Base-by-base conservation (phyloP, 257 asterid species). In the Fraxinus pennsylvanica region DNA sequence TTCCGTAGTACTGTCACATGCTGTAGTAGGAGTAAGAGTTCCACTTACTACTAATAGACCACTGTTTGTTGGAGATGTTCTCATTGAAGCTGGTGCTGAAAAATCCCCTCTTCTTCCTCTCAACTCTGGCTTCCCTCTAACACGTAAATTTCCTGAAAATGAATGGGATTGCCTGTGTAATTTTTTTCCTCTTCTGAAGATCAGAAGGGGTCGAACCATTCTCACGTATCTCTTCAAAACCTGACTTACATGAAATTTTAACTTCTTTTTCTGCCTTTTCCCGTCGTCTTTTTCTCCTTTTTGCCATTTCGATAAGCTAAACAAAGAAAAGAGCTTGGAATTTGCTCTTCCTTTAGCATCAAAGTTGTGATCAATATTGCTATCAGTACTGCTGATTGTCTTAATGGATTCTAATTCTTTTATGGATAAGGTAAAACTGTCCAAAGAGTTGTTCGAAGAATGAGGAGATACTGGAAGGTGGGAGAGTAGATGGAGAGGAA, bases 41-140 rank as follows among this genome's bases (percentile, higher is more conserved):
- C 88, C 91, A 12, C 87, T 82, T 12, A 93, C 90, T 71, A 90
- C 86, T 54, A 94, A 77, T 0, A 84, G 80, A 54, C 99, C 99
- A 66, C 99, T 94, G 19, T 92, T 94, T 66, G 91, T 79, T 19
- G 97, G 97, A 33, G 99, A 92, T 27, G 87, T 85, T 57, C 84
- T 84, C 90, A 90, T 90, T 6, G 99, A 86, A 13, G 85, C 96
- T 57, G 99, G 99, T 3, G 97, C 99, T 1, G 97, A 91, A 43
- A 84, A 79, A 17, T 87, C 92, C 22, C 93, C 88, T 71, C 87
- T 83, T 75, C 86, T 74, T 67, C 91, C 89, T 68, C 89, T 84
- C 57, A 85, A 13, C 32, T 81, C 83, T 19, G 80, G 84, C 80
- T 83, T 86, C n/a, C 71, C 71, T 30, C 89, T 84, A 52, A 91